Conservation (phyloP, 257 asterid genomes). For the Solanum pimpinellifolium region DNA sequence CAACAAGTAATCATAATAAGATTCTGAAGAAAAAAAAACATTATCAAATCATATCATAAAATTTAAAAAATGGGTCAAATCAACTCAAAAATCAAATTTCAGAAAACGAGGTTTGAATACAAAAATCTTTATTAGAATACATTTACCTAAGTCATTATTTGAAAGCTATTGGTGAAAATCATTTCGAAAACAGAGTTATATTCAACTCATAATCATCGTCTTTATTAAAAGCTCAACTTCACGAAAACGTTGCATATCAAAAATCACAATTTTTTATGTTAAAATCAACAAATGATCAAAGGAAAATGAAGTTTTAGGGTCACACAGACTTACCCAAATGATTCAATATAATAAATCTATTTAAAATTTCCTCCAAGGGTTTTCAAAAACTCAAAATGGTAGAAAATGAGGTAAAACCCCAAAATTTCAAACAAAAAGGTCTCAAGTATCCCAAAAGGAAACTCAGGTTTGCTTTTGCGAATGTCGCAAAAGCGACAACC, state of each 20-base stretch:
- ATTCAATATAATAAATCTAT: background rate
- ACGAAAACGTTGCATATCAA: no score
- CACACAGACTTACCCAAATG: background rate
- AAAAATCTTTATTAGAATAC: background rate
- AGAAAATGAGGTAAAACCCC: background rate
- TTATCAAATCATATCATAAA: background rate
- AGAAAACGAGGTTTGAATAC: background rate
- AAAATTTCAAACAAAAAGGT: background rate
- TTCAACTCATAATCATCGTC: background rate
- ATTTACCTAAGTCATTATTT: background rate
- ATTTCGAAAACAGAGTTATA: no score
- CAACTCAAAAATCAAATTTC: background rate
- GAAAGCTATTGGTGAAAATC: background rate
- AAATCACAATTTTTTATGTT: no score
- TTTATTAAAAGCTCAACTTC: background rate
- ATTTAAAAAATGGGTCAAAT: background rate
- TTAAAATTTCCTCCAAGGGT: background rate
- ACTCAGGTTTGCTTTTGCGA: background rate
- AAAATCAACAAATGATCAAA: no score
- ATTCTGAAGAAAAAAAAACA: background rate
- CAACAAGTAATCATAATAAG: background rate
- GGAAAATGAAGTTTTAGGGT: no score
- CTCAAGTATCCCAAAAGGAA: background rate
- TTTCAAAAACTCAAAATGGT: background rate
- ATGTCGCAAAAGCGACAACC: background rate